Percentiles rank a stretch among this genome's conserved stretches.
Evolutionary conservation across 2,329 filamentous ascomycete genomes (phyloP).

Genomic region (Pezicula neosporulosa): DNA sequence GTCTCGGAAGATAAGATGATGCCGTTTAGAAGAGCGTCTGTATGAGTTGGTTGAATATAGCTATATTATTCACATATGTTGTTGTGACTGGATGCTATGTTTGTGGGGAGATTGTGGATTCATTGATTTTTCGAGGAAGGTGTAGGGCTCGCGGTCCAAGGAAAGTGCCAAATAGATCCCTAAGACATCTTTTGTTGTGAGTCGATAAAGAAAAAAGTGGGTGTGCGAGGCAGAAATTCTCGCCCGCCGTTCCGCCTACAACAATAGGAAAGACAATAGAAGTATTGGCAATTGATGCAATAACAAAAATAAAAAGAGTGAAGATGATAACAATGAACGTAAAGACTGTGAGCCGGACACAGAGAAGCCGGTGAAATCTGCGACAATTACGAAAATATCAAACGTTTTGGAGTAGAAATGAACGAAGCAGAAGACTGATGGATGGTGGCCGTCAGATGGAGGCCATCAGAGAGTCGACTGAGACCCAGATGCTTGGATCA

Average conservation of each 20-base stretch:
- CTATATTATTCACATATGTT: not conserved
- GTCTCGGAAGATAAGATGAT: not conserved
- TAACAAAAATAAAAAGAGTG: not conserved
- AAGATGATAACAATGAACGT: slow-evolving; percentile 6
- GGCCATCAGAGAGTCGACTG: slow-evolving; percentile 9
- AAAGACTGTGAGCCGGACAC: slow-evolving; percentile 7
- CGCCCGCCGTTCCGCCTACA: not conserved
- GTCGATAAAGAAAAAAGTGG: slow-evolving; percentile 9
- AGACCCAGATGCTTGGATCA: slow-evolving; percentile 7
- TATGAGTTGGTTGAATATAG: not conserved
- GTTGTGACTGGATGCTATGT: not conserved
- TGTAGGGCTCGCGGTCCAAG: not conserved
- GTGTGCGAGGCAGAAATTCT: not conserved
- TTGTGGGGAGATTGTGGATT: not conserved
- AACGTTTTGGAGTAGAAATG: slow-evolving; percentile 6
- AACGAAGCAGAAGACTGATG: slow-evolving; percentile 23
- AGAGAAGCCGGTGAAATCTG: slow-evolving; percentile 7
- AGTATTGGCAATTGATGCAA: not conserved
- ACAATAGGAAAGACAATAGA: slow-evolving; percentile 12
- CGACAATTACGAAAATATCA: slow-evolving; percentile 13
- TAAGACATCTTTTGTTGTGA: slow-evolving; percentile 2
- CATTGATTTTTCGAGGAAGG: not conserved
- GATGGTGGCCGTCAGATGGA: slow-evolving; percentile 14
- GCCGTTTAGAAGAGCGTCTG: too few relatives aligned
- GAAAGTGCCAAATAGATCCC: not conserved